Base-by-base conservation (phyloP, 441 rosid genomes). In the Populus tomentosa region DNA sequence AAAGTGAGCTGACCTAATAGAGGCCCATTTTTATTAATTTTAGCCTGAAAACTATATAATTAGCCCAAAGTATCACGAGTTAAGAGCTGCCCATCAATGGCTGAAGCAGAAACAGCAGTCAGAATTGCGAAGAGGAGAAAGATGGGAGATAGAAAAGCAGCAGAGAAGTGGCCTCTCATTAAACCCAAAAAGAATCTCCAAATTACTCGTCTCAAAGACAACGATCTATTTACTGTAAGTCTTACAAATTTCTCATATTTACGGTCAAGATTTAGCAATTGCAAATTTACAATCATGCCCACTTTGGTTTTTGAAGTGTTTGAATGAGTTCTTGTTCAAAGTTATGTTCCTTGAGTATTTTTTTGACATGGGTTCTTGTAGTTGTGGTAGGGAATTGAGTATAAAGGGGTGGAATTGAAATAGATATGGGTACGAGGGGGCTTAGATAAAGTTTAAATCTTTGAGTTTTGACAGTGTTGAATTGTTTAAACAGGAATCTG, bases 171-270 rank as follows among this genome's bases (percentile, higher is more conserved):
- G 99, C 98, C 99, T 28, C 74, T 73, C 42, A 77, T 92, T 82
- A 90, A 91, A 86, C 85, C 83, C 71, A 95, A 95, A 83, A 82
- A 82, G 14, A 84, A 88, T 80, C 94, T 93, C 79, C 89, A 75
- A 65, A 78, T 91, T 66, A 79, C 81, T 74, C 87, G 78, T 76
- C 90, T 95, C 68, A 95, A 91, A 82, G 93, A 90, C 38, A 76
- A 74, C 59, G 99, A 95, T 87, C 99, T 93, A 70, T 93, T 95
- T 84, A 92, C 94, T 18, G 99, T 93, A 85, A 21, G 89, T 77
- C 67, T 26, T 30, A 68, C 20, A 46, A 4, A 14, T 46, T 46
- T 46, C 56, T 46, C 20, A 13, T 46, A 13, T 46, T 14, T 13
- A 46, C 13, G 56, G 20, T 46, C 56, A 46, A 13, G 20, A 14